Evolutionary conservation across 192 early-diverging fungal species (phyloP).

Genomic region (Coemansia sp.): DNA sequence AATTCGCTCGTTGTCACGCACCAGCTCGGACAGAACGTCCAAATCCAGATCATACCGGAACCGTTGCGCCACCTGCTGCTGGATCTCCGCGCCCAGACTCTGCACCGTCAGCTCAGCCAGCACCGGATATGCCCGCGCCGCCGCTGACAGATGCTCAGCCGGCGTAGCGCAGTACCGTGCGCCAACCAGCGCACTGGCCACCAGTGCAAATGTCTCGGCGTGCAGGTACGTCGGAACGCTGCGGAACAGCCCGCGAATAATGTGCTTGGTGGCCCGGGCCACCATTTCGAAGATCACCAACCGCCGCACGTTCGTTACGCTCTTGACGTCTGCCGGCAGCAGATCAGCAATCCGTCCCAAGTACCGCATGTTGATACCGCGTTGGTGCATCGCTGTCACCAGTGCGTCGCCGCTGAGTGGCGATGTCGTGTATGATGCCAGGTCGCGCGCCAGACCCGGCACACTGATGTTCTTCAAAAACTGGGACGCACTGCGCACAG

Average conservation of each 20-base stretch:
- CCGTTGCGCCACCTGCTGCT: constrained; percentile 63
- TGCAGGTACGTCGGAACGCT: constrained; percentile 59
- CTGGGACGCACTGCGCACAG: constrained; percentile 72
- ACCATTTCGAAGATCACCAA: constrained; percentile 87
- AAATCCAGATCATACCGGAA: constrained; percentile 73
- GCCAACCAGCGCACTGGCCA: constrained; percentile 80
- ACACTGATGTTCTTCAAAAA: constrained; percentile 74
- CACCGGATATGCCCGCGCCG: constrained; percentile 27
- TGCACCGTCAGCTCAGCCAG: constrained; percentile 66
- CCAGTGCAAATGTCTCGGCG: constrained; percentile 70
- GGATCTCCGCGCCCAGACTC: constrained; percentile 59
- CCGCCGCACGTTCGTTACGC: constrained; percentile 43
- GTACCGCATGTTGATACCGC: constrained; percentile 98
- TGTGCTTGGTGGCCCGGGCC: constrained; percentile 78
- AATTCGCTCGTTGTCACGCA: constrained; percentile 60
- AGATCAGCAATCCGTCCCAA: constrained; percentile 73
- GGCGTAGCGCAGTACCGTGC: constrained; percentile 60
- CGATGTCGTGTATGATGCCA: constrained; percentile 66
- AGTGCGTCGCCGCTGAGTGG: constrained; percentile 77
- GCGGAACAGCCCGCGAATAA: constrained; percentile 70
- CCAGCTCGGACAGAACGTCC: constrained; percentile 52
- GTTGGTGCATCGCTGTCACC: constrained; percentile 82
- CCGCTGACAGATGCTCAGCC: constrained; percentile 46
- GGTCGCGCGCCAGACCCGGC: constrained; percentile 57
- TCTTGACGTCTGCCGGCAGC: constrained; percentile 52